Base-by-base conservation (phyloP, 495 filamentous ascomycete species). In the Lentithecium fluviatile region DNA sequence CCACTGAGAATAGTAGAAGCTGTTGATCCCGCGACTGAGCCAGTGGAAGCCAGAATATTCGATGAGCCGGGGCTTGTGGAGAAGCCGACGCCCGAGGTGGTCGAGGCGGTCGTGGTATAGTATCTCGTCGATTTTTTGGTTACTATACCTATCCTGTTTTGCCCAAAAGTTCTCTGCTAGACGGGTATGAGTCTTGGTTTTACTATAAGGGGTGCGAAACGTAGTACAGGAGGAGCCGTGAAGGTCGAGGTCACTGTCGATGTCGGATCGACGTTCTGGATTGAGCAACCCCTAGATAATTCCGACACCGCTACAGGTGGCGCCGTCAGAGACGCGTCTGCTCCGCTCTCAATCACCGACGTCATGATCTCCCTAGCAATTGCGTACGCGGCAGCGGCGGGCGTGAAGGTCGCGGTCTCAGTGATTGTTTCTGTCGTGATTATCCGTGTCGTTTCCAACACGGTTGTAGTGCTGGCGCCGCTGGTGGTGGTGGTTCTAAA, bases 261-360 rank as follows among this genome's bases (percentile, higher is more conserved):
- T 6, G 34, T 55, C 21, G 52, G 52, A n/a, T 43, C 48, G 50
- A 49, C 57, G 10, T 45, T 40, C 32, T 53, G 43, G 50, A 63
- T 66, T 12, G 13, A 8, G 37, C 66, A 69, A 47, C 63, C 66
- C 47, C 54, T 63, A 15, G 58, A 58, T 32, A 66, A 56, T 2
- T 45, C 32, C 4, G 56, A 47, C 2, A 60, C 19, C 6, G 40
- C 40, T 43, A 20, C 21, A 47, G 42, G n/a, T 37, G 40, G 23
- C 7, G 19, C 23, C 1, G 36, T 24, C 45, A 6, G 40, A 8
- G 53, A 25, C 1, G 48, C 42, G 2, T 54, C 46, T 6, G 58
- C 40, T 10, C 52, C 52, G 32, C 46, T 40, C 13, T 11, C 45
- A 13, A 57, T 26, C 7, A 61, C 58, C 11, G 23, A 21, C 23